phyloP scores from a whole-genome alignment of 495 filamentous ascomycete species.

The Clavariopsis aquatica region DNA sequence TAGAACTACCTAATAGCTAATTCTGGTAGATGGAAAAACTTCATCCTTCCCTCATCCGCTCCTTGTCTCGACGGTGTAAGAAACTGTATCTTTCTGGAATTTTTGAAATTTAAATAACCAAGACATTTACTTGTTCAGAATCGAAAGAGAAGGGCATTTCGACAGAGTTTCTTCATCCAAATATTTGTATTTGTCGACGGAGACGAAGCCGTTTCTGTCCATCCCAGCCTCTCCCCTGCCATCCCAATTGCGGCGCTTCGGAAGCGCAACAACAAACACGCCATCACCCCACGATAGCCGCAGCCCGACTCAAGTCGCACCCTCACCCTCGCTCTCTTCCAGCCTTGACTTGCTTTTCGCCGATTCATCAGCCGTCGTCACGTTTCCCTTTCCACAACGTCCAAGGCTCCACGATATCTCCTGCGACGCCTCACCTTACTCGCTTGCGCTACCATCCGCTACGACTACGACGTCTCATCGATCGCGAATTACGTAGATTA shows the following conservation, averaged over 20 bases:
- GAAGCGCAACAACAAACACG: neutral
- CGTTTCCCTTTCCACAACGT: neutral
- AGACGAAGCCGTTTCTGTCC: neutral
- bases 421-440: neutral
- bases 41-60: no score
- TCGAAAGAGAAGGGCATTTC: neutral
- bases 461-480: neutral
- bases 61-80: no score
- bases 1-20: neutral
- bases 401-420: neutral
- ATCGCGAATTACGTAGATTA: neutral
- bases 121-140: neutral
- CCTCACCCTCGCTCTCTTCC: neutral
- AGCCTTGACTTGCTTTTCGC: neutral
- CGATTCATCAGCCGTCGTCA: neutral
- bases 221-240: slow-evolving; percentile 16
- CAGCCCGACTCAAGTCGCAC: neutral
- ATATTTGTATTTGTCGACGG: neutral
- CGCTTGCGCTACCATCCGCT: neutral
- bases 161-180: neutral
- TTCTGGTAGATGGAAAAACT: no score
- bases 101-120: no score
- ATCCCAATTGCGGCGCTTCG: slow-evolving; percentile 21
- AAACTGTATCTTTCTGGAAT: no score
- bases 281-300: neutral